Conservation (phyloP, 176 grass and related monocot genomes). For the Pontederia paniculata region DNA sequence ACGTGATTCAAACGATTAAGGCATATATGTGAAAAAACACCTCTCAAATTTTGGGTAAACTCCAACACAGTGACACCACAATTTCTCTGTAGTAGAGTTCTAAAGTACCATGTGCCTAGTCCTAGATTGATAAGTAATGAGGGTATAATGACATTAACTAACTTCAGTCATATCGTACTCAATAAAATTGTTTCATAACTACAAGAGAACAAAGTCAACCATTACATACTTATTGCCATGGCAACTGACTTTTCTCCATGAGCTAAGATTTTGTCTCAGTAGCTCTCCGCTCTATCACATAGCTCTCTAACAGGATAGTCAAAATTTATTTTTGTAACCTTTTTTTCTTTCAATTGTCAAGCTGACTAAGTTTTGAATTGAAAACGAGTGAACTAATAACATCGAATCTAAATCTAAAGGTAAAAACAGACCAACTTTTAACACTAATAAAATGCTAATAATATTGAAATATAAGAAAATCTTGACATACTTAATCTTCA, state of each 20-base stretch:
- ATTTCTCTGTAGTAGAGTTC: slow-evolving; percentile 85
- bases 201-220: not conserved
- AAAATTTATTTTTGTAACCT: too few species aligned
- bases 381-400: too few species aligned
- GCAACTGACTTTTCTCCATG: slow-evolving; percentile 73
- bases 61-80: slow-evolving; percentile 79
- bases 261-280: slow-evolving; percentile 69
- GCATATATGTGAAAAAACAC: slow-evolving; percentile 49
- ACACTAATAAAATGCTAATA: too few species aligned
- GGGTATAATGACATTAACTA: not conserved
- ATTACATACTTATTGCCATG: slow-evolving; percentile 48
- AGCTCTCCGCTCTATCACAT: slow-evolving; percentile 58
- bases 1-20: slow-evolving; percentile 92
- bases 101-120: slow-evolving; percentile 60
- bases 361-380: too few species aligned
- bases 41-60: slow-evolving; percentile 44
- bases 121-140: slow-evolving; percentile 31
- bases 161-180: too few species aligned
- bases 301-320: slow-evolving; percentile 70
- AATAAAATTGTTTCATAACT: not conserved
- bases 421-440: too few species aligned
- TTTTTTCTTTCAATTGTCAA: too few species aligned
- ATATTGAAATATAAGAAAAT: too few species aligned
- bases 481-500: too few species aligned
- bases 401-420: too few species aligned